phyloP scores from a whole-genome alignment of 1,284 basidiomycete species.

The Sanghuangporus weigelae region DNA sequence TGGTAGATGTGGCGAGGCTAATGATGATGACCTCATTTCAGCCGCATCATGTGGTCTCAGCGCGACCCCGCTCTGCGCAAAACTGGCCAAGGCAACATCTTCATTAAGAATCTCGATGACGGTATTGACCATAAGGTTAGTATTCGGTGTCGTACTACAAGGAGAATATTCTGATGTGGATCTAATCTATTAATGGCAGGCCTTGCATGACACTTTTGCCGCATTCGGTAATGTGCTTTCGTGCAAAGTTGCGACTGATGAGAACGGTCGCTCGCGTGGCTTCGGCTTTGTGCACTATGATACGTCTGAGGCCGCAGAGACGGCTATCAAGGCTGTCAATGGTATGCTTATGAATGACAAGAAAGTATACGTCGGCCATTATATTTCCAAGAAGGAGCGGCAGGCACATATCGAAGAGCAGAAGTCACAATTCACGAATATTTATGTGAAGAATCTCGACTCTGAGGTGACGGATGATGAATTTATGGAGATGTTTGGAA shows the following conservation, averaged over 20 bases:
- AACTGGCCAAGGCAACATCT: conserved; percentile 99
- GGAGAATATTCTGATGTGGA: conserved; percentile 7
- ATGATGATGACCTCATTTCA: conserved; percentile 29
- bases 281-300: conserved; percentile 99
- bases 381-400: conserved; percentile 97
- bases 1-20: conserved; percentile 10
- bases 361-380: conserved; percentile 97
- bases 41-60: conserved; percentile 99
- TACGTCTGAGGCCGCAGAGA: conserved; percentile 93
- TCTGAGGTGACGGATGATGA: conserved; percentile 81
- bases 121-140: conserved; percentile 96
- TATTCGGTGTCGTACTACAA: conserved; percentile 1
- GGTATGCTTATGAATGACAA: conserved; percentile 99
- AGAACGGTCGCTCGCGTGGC: conserved; percentile 88
- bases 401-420: conserved; percentile 98
- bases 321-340: conserved; percentile 97
- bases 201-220: conserved; percentile 98
- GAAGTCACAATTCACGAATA: conserved; percentile 95
- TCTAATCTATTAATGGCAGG: conserved; percentile 38
- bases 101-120: conserved; percentile 99
- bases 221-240: conserved; percentile 99
- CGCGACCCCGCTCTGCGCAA: conserved; percentile 98
- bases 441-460: conserved; percentile 98
- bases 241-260: conserved; percentile 98
- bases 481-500: conserved; percentile 79